Percentiles rank a stretch among this genome's conserved stretches.
phyloP scores from a whole-genome alignment of 2,329 filamentous ascomycete species.

The Coniochaeta pulveracea region DNA sequence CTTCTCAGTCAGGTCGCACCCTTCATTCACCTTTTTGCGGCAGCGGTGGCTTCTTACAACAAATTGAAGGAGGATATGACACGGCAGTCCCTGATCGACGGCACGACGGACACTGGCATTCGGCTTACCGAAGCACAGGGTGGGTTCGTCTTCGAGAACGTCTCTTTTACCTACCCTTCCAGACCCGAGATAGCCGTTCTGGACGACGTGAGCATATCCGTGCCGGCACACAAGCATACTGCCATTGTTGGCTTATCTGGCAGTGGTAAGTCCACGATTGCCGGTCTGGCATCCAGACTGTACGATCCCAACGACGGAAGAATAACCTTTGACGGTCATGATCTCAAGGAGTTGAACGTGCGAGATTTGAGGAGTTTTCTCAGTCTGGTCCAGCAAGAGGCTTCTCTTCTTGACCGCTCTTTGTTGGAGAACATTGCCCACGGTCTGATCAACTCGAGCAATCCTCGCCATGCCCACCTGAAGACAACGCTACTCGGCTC shows the following conservation, averaged over 20 bases:
- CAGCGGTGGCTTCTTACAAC: constrained; percentile 44
- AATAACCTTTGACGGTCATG: constrained; percentile 24
- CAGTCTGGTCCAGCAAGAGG: constrained; percentile 22
- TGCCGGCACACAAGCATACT: constrained; percentile 34
- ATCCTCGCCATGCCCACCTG: constrained; percentile 20
- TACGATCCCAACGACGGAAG: constrained; percentile 31
- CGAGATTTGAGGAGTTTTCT: constrained; percentile 18
- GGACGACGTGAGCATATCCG: constrained; percentile 23
- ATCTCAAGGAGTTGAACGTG: constrained; percentile 23
- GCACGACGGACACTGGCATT: constrained; percentile 21
- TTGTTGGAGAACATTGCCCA: constrained; percentile 31
- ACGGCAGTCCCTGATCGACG: constrained; percentile 32
- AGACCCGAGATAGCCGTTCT: constrained; percentile 29
- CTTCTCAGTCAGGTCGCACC: constrained; percentile 53
- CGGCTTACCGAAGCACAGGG: constrained; percentile 34
- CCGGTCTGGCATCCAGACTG: constrained; percentile 29
- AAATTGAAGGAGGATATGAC: constrained; percentile 49
- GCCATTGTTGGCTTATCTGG: constrained; percentile 44
- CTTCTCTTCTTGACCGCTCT: constrained; percentile 20
- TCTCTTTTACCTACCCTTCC: constrained; percentile 33
- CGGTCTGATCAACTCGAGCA: constrained; percentile 24
- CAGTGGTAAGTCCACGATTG: constrained; percentile 41
- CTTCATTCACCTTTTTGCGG: constrained; percentile 47
- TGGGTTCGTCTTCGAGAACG: constrained; percentile 30
- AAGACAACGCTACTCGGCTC: constrained; percentile 27